These are phyloP conservation scores for Solanum sejunctum DNA, from an alignment of 257 asterid genomes.

Conservation along the genomic window DNA sequence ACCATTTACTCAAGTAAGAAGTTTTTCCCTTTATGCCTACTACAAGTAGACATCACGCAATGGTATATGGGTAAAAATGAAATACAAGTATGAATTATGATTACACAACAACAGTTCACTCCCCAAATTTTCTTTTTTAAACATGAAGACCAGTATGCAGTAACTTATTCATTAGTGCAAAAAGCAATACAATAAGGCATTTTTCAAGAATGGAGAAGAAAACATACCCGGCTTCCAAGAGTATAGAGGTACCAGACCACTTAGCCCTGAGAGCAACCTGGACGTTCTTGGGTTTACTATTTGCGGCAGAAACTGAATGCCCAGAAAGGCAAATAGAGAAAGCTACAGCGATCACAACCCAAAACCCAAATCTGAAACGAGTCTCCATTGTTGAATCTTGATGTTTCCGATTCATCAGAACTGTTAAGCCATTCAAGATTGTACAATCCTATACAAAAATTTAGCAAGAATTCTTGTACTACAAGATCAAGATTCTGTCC, in stretches of 20 bases:
- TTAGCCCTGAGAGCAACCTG: constrained; percentile 95
- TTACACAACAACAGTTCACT: too few relatives aligned
- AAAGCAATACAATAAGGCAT: neutral
- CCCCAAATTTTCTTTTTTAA: too few relatives aligned
- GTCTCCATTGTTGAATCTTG: constrained; percentile 42
- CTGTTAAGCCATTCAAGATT: constrained; percentile 17
- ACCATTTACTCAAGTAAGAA: neutral
- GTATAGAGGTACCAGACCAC: constrained; percentile 94
- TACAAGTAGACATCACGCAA: neutral
- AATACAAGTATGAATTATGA: neutral
- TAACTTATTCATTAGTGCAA: too few relatives aligned
- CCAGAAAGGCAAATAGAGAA: constrained; percentile 21
- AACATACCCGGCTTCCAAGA: constrained; percentile 87
- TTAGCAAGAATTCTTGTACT: neutral
- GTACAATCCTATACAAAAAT: neutral
- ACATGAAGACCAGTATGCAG: too few relatives aligned
- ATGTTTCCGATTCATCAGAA: constrained; percentile 19
- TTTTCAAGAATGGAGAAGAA: neutral
- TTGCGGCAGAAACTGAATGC: constrained; percentile 35
- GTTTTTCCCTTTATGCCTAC: neutral
- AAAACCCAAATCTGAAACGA: constrained; percentile 53
- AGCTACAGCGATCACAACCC: constrained; percentile 25
- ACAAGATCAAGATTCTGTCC: neutral
- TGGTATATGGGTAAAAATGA: neutral
- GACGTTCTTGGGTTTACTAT: constrained; percentile 77